phyloP scores from a whole-genome alignment of 306 rosid genomes.

The Nissolia schottii region DNA sequence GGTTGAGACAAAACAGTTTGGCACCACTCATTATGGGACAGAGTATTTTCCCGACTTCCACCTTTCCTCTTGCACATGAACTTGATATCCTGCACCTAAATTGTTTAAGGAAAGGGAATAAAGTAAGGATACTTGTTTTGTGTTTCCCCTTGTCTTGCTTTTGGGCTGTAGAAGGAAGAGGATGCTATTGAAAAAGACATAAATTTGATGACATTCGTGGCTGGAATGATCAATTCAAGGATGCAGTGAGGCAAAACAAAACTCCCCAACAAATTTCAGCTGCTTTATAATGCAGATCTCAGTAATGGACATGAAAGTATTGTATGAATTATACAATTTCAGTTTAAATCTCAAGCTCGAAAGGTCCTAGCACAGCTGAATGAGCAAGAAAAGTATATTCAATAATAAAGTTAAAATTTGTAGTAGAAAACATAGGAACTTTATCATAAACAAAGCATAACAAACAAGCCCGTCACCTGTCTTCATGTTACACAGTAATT shows the following conservation, averaged over 20 bases:
- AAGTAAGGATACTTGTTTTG: background rate
- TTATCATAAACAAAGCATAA: background rate
- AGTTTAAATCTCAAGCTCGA: background rate
- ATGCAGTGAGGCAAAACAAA: slow-evolving; percentile 16
- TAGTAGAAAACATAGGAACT: background rate
- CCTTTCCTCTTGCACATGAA: slow-evolving; percentile 79
- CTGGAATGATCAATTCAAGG: background rate
- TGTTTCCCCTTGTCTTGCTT: slow-evolving; percentile 2
- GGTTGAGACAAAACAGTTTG: slow-evolving; percentile 67
- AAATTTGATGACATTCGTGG: background rate
- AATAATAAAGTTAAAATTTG: background rate
- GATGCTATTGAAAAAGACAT: background rate
- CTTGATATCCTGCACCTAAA: slow-evolving; percentile 69
- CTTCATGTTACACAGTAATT: background rate
- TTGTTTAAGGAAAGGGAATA: background rate
- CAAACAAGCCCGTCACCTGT: slow-evolving; percentile 13
- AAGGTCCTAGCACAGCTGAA: background rate
- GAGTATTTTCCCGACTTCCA: slow-evolving; percentile 47
- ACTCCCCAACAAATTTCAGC: background rate
- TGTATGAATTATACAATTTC: background rate
- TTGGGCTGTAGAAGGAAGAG: background rate
- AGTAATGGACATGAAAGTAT: background rate
- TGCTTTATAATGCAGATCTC: background rate
- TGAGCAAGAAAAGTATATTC: background rate
- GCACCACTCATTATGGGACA: slow-evolving; percentile 68